Conservation (phyloP, 2,329 filamentous ascomycete genomes). For the Exophiala sp. region DNA sequence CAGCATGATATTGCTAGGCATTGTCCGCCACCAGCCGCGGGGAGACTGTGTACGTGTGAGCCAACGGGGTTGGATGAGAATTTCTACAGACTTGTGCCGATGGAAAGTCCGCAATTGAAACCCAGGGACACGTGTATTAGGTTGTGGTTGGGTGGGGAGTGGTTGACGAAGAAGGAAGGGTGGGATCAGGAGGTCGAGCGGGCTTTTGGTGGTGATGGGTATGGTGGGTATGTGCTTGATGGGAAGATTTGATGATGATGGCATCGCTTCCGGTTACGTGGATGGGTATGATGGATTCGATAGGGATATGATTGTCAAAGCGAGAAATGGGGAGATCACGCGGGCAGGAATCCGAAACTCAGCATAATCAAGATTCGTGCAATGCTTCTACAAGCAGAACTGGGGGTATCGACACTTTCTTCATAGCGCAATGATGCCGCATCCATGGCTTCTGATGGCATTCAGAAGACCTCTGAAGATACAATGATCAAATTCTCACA, state of each 20-base stretch:
- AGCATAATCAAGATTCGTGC: no score
- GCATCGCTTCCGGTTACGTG: no score
- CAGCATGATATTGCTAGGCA: constrained; percentile 46
- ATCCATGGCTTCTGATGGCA: no score
- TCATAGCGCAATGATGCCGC: no score
- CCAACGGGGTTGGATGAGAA: constrained; percentile 44
- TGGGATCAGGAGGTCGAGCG: constrained; percentile 42
- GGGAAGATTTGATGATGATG: constrained; percentile 2
- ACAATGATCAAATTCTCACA: no score
- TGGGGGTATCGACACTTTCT: no score
- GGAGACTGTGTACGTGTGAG: constrained; percentile 40
- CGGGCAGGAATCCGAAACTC: no score
- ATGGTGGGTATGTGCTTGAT: constrained; percentile 38
- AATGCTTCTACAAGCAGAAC: background rate
- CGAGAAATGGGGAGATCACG: no score
- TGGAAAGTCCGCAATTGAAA: constrained; percentile 47
- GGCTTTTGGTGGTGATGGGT: constrained; percentile 43
- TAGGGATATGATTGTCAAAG: no score
- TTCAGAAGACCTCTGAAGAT: no score
- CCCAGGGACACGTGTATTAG: constrained; percentile 47
- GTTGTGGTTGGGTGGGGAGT: constrained; percentile 40
- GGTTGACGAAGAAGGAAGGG: constrained; percentile 42
- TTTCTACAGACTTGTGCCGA: constrained; percentile 48
- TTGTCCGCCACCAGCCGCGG: constrained; percentile 15
- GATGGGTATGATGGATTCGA: no score